phyloP scores from a whole-genome alignment of 2,329 filamentous ascomycete species.

The Botrytis squamosa region DNA sequence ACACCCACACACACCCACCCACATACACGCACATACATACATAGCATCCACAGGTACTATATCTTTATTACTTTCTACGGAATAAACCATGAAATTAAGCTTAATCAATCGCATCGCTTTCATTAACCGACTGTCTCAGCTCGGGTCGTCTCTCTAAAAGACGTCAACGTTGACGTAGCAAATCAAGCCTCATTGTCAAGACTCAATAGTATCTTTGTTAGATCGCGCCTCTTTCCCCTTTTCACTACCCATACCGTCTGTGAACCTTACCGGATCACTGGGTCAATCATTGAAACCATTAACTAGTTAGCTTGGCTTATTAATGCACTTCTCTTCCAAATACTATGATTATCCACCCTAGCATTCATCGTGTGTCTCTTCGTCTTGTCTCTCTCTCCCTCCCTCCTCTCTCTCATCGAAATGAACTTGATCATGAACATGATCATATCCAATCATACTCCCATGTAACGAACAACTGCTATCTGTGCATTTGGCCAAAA shows the following conservation, averaged over 20 bases:
- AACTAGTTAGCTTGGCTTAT: not conserved
- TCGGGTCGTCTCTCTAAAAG: not conserved
- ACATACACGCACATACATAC: too few species aligned
- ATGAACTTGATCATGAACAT: not conserved
- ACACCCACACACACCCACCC: too few species aligned
- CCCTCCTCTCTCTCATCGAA: not conserved
- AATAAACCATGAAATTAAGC: not conserved
- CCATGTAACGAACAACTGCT: not conserved
- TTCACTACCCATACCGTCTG: not conserved
- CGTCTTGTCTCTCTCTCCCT: not conserved
- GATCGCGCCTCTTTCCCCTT: not conserved
- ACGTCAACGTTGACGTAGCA: not conserved
- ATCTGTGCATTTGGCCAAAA: not conserved
- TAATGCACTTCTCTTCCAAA: not conserved
- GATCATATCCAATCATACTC: not conserved
- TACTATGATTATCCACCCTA: not conserved
- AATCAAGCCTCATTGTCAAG: not conserved
- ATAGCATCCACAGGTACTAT: not conserved
- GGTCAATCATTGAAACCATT: not conserved
- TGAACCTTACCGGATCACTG: not conserved
- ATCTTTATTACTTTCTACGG: too few species aligned
- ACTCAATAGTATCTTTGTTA: not conserved
- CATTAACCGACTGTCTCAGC: not conserved
- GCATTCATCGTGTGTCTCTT: not conserved
- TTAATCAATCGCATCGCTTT: not conserved